Conservation (phyloP, 2,329 filamentous ascomycete genomes). For the Capronia coronata region DNA sequence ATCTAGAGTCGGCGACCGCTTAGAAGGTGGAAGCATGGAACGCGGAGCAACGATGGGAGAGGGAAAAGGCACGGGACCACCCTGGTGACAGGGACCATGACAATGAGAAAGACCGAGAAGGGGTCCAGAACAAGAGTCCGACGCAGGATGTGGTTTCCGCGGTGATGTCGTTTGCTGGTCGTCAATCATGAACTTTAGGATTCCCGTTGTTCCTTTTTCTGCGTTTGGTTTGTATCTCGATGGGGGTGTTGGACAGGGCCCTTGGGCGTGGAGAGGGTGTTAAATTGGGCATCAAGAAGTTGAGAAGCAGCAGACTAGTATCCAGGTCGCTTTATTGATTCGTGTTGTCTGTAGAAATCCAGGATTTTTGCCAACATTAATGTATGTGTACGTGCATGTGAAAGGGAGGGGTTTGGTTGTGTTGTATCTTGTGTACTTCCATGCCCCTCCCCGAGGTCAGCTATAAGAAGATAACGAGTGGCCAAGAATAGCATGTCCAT, state of each 20-base stretch:
- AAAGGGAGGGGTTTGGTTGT: no score
- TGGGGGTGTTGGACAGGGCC: neutral
- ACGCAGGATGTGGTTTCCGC: neutral
- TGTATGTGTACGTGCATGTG: no score
- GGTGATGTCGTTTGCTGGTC: neutral
- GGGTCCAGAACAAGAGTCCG: conserved; percentile 3
- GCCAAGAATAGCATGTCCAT: no score
- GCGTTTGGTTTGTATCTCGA: neutral
- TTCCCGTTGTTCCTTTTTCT: neutral
- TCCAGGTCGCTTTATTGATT: no score
- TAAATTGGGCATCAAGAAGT: no score
- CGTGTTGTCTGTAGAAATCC: neutral
- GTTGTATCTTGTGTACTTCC: no score
- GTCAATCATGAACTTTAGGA: conserved; percentile 5
- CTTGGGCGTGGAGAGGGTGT: neutral
- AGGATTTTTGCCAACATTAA: neutral
- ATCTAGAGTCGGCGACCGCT: conserved; percentile 25
- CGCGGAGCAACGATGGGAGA: conserved; percentile 8
- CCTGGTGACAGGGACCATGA: neutral
- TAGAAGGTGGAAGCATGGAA: conserved; percentile 23
- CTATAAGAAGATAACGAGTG: no score
- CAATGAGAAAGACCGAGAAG: neutral
- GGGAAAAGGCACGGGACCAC: no score
- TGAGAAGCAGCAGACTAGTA: no score
- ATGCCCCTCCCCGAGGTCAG: no score